Evolutionary conservation across 371 early-diverging fungal genomes (phyloP), one percentile per base, ranked within the genome.

Genomic region (Ordospora pajunii): DNA sequence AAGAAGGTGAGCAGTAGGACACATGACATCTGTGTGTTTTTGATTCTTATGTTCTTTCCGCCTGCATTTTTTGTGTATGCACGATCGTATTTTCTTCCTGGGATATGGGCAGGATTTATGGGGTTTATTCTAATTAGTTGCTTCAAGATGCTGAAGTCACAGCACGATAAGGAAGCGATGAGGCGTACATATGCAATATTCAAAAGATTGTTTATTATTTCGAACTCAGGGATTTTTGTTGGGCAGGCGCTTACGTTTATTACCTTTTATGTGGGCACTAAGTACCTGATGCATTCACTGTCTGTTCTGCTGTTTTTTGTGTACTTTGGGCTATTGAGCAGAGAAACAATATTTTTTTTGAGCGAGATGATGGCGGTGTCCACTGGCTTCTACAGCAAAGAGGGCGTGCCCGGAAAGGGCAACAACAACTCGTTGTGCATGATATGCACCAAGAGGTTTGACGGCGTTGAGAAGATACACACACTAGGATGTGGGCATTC

Each of bases 401-500:
- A 77, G 19, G 80, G 78, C 0, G 58, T 83, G 0, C 80, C 80
- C 46, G 54, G 46, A 17, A 76, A 45, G 43, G 54, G 50, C 17
- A 71, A 79, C 40, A 74, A 74, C 42, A 51, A 64, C 12, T 45
- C 68, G 0, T n/a, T 64, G 0, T 82, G 82, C 58, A 77, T 77
- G 78, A 75, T 80, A 43, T 80, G 81, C 67, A 69, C 71, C 2
- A 73, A 50, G 32, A 45, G 32, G 10, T 74, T 70, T 77, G 78
- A 76, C 49, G 52, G 72, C 25, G 45, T 14, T 3, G 67, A 74
- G 8, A 77, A 50, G 45, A 76, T 67, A 37, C 62, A 76, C 43
- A 81, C 82, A 3, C 73, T 84, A 6, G 66, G n/a, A 10, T 86
- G 86, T 78, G 72, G 66, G 0, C 84, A 85, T 68, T 70, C 78